Conservation (phyloP, 495 filamentous ascomycete genomes). For the Massariosphaeria phaeospora region DNA sequence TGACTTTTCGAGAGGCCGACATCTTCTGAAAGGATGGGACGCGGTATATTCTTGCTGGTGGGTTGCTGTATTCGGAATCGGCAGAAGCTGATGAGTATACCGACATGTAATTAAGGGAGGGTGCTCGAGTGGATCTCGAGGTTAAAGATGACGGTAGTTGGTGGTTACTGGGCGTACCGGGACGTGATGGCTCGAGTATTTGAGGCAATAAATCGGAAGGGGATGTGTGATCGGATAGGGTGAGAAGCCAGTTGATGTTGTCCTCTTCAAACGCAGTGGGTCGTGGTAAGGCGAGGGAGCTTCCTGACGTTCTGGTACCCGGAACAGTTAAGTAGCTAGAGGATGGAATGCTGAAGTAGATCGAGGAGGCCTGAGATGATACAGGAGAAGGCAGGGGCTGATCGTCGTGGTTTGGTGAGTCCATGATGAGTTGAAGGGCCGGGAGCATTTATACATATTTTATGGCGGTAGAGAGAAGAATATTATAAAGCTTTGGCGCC, state of each 20-base stretch:
- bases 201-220: neutral
- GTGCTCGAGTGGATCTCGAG: too few relatives aligned
- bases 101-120: conserved; percentile 25
- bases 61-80: conserved; percentile 31
- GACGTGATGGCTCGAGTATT: conserved; percentile 1
- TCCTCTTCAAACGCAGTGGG: neutral
- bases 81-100: conserved; percentile 22
- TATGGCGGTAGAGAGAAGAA: neutral
- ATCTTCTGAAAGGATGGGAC: conserved; percentile 30
- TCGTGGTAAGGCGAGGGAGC: neutral
- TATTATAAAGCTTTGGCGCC: neutral
- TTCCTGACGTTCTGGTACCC: conserved; percentile 3
- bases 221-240: neutral
- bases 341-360: conserved; percentile 5
- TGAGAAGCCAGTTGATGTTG: neutral
- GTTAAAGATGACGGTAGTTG: too few relatives aligned
- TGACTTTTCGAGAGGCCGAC: conserved; percentile 16
- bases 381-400: conserved; percentile 2
- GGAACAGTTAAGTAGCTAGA: conserved; percentile 28
- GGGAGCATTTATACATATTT: conserved; percentile 25
- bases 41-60: conserved; percentile 25
- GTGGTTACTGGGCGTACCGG: too few relatives aligned
- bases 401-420: conserved; percentile 12
- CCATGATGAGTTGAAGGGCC: conserved; percentile 9
- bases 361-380: conserved; percentile 11